A percentile compares a stretch with the other conserved stretches of the same genome.
Evolutionary conservation across 2,329 filamentous ascomycete species (phyloP).

Genomic region (Myriosclerotinia scirpicola): DNA sequence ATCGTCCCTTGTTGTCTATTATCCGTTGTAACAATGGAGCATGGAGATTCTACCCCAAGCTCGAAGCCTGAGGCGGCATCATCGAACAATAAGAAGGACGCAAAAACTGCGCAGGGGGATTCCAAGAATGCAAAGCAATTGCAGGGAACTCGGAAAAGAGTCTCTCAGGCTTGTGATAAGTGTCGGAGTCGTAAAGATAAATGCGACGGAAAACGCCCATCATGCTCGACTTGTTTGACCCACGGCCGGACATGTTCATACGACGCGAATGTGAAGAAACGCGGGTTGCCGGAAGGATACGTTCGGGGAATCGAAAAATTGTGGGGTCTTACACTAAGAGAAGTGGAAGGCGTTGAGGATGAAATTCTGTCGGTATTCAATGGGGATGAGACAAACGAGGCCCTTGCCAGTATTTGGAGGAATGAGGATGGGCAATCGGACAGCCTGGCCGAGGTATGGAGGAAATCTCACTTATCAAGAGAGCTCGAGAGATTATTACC

Average conservation of each 20-base stretch:
- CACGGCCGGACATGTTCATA: constrained; percentile 60
- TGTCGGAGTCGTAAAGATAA: constrained; percentile 57
- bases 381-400: constrained; percentile 43
- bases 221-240: constrained; percentile 60
- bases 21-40: constrained; percentile 24
- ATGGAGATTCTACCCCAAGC: constrained; percentile 8
- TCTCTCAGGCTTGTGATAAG: constrained; percentile 55
- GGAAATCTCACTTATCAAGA: constrained; percentile 38
- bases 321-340: constrained; percentile 54
- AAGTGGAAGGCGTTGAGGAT: constrained; percentile 50
- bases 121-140: constrained; percentile 29
- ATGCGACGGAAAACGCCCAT: constrained; percentile 59
- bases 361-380: constrained; percentile 49
- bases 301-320: constrained; percentile 69
- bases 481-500: constrained; percentile 39
- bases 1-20: constrained; percentile 13
- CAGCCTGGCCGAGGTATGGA: constrained; percentile 38
- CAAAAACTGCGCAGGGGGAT: neutral
- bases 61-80: constrained; percentile 5
- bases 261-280: constrained; percentile 70
- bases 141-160: constrained; percentile 40
- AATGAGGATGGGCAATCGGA: constrained; percentile 35
- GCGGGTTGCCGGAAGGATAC: constrained; percentile 78
- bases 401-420: constrained; percentile 35
- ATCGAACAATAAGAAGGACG: constrained; percentile 26